Percentiles rank a stretch among this genome's conserved stretches.
These are phyloP conservation scores for Diaporthe ampelina DNA, from an alignment of 2,329 filamentous ascomycete species.

Conservation along the genomic window DNA sequence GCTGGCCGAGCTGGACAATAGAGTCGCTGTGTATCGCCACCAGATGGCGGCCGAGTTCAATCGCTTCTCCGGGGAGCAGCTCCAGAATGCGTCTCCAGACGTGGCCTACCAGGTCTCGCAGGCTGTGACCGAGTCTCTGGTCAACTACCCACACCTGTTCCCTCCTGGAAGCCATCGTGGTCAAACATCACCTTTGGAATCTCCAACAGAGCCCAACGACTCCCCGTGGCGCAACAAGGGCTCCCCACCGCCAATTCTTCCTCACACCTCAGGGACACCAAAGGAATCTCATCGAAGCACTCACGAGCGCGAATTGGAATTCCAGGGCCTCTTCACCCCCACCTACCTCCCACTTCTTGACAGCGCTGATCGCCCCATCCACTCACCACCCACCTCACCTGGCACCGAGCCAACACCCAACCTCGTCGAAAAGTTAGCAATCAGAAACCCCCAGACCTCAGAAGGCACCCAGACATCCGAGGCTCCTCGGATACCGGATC, in stretches of 20 bases:
- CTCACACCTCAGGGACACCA: constrained; percentile 54
- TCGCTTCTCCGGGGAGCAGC: constrained; percentile 64
- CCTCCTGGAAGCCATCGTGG: constrained; percentile 35
- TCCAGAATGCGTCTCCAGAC: constrained; percentile 62
- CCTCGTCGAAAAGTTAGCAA: constrained; percentile 33
- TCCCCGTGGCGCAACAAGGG: constrained; percentile 40
- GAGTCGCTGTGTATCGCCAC: constrained; percentile 69
- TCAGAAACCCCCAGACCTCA: constrained; percentile 40
- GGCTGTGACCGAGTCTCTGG: constrained; percentile 59
- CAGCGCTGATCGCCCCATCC: constrained; percentile 50
- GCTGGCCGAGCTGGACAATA: constrained; percentile 69
- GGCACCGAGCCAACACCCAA: constrained; percentile 41
- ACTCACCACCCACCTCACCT: constrained; percentile 44
- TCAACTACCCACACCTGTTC: constrained; percentile 60
- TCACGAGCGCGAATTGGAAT: constrained; percentile 70
- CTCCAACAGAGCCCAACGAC: constrained; percentile 39
- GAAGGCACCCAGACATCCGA: constrained; percentile 26
- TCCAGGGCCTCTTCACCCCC: constrained; percentile 74
- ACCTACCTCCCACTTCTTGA: constrained; percentile 74
- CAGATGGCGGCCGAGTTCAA: constrained; percentile 71
- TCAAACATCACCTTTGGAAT: constrained; percentile 16
- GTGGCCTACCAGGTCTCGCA: constrained; percentile 62
- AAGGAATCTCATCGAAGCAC: constrained; percentile 58
- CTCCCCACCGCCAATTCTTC: constrained; percentile 58
- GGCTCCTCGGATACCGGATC: background rate